These are phyloP conservation scores for Quercus dentata DNA, from an alignment of 306 rosid species.

Conservation along the genomic window DNA sequence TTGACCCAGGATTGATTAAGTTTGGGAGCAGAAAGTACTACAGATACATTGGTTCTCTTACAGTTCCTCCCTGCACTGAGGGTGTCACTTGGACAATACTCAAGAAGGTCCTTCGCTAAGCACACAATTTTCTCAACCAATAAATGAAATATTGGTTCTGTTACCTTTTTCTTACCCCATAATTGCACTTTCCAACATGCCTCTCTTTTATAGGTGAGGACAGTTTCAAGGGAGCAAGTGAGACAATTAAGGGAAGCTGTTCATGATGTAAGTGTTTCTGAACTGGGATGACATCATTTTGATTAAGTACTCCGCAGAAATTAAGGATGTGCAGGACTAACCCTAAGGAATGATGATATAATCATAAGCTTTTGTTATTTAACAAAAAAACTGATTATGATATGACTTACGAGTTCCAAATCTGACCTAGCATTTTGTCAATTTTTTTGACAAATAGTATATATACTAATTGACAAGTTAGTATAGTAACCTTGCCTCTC, in stretches of 20 bases:
- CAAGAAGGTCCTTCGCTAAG: slow-evolving; percentile 43
- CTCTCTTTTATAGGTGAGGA: slow-evolving; percentile 45
- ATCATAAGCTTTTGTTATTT: no score
- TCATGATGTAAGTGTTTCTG: slow-evolving; percentile 46
- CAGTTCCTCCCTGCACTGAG: slow-evolving; percentile 76
- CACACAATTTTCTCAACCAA: neutral
- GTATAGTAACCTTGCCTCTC: no score
- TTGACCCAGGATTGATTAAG: slow-evolving; percentile 47
- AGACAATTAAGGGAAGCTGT: slow-evolving; percentile 44
- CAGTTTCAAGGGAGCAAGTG: slow-evolving; percentile 64
- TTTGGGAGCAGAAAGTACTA: slow-evolving; percentile 61
- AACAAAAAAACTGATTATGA: no score
- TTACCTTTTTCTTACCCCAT: neutral
- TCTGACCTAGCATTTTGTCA: no score
- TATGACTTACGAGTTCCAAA: no score
- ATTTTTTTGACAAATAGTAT: no score
- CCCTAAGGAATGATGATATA: neutral
- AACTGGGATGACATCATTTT: neutral
- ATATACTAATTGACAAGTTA: no score
- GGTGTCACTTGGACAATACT: slow-evolving; percentile 72
- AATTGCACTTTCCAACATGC: neutral
- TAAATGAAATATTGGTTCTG: neutral
- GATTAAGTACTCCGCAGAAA: neutral
- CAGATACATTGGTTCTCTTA: slow-evolving; percentile 78
- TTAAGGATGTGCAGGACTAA: neutral